These are phyloP conservation scores for Suillus variegatus DNA, from an alignment of 768 basidiomycete genomes.

Conservation along the genomic window DNA sequence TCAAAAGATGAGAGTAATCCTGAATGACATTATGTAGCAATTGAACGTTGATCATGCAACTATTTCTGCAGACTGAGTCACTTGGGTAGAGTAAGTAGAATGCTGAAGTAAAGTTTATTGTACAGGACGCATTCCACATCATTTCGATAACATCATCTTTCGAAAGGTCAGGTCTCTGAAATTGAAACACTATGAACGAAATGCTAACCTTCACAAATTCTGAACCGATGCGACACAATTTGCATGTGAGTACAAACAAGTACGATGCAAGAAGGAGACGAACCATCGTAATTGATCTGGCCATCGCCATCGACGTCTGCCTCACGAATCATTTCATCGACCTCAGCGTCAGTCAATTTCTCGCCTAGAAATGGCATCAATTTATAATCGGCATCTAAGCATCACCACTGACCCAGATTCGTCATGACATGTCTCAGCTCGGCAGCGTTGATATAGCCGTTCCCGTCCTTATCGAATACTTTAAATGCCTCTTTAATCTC, in stretches of 20 bases:
- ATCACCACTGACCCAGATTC: constrained; percentile 65
- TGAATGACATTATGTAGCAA: not conserved
- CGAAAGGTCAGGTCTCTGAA: constrained; percentile 14
- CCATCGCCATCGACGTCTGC: constrained; percentile 94
- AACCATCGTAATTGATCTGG: constrained; percentile 88
- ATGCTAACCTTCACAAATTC: constrained; percentile 74
- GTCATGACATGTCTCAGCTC: constrained; percentile 93
- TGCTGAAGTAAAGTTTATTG: constrained; percentile 13
- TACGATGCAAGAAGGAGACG: constrained; percentile 21
- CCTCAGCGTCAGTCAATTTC: constrained; percentile 83
- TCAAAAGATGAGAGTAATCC: not conserved
- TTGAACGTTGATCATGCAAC: not conserved
- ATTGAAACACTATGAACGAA: constrained; percentile 3
- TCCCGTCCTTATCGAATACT: constrained; percentile 95
- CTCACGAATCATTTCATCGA: constrained; percentile 97
- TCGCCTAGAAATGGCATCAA: constrained; percentile 53
- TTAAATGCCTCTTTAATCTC: constrained; percentile 97
- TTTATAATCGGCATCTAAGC: not conserved
- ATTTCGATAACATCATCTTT: constrained; percentile 79
- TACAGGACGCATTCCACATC: constrained; percentile 21
- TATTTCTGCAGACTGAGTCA: not conserved
- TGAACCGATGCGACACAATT: constrained; percentile 24
- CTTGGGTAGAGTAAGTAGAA: not conserved
- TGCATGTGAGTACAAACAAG: constrained; percentile 6
- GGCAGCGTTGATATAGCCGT: constrained; percentile 83